Conservation (phyloP, 257 asterid genomes). For the Scutellaria barbata region DNA sequence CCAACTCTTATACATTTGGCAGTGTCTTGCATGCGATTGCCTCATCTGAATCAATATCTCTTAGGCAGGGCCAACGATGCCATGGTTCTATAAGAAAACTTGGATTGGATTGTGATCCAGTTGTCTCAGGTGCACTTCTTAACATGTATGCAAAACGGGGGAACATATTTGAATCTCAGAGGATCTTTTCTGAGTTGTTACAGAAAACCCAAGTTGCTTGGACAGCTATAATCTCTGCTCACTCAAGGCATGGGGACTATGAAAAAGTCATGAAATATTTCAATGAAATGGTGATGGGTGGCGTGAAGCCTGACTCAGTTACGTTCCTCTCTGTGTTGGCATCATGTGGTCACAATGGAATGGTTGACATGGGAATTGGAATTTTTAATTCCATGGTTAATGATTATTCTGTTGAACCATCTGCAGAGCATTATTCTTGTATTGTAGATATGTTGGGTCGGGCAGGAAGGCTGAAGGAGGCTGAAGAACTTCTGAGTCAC, state of each 20-base stretch:
- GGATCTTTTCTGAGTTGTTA: slow-evolving; percentile 57
- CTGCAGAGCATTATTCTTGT: slow-evolving; percentile 77
- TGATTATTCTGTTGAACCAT: slow-evolving; percentile 58
- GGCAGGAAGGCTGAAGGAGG: slow-evolving; percentile 77
- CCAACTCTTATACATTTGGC: slow-evolving; percentile 85
- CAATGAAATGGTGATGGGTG: slow-evolving; percentile 59
- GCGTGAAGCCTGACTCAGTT: slow-evolving; percentile 74
- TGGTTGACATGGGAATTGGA: slow-evolving; percentile 65
- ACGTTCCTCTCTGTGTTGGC: slow-evolving; percentile 84
- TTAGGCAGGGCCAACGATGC: slow-evolving; percentile 69
- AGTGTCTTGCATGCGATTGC: slow-evolving; percentile 81
- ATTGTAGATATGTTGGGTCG: slow-evolving; percentile 94
- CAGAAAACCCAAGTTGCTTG: slow-evolving; percentile 72
- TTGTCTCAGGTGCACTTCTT: slow-evolving; percentile 78
- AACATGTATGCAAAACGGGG: slow-evolving; percentile 98
- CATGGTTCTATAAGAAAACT: slow-evolving; percentile 63
- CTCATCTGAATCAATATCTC: slow-evolving; percentile 78
- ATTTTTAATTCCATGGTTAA: slow-evolving; percentile 68
- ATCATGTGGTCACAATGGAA: slow-evolving; percentile 82
- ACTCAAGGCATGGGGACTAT: slow-evolving; percentile 83
- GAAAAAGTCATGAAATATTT: slow-evolving; percentile 72
- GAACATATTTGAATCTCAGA: slow-evolving; percentile 71
- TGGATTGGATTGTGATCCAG: slow-evolving; percentile 60
- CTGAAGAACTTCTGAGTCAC: slow-evolving; percentile 59
- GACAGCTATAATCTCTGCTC: slow-evolving; percentile 90